Base-by-base conservation (phyloP, 306 rosid species). In the Trifolium pratense region DNA sequence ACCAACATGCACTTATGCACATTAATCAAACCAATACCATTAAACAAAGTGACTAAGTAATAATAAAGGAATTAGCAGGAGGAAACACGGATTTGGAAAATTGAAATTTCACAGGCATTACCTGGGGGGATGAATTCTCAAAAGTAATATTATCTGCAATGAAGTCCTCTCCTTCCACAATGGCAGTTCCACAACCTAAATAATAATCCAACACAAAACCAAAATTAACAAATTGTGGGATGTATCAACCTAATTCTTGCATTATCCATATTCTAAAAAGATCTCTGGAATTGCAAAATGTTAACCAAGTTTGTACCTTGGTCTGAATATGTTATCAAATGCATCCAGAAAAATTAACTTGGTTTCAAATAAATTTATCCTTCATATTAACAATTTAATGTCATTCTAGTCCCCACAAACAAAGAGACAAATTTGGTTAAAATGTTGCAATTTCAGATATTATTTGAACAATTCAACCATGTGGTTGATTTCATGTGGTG, bases 111-210 rank as follows among this genome's bases (percentile, higher is more conserved):
- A 69, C 64, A 46, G 14, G 70, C 73, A 49, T 62, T 75, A 91
- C 99, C 96, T 91, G 66, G 51, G 99, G 95, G 29, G 97, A 58
- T 42, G 92, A 89, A 82, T 94, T 91, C 87, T 89, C 97, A 66
- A 94, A 91, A 34, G 97, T 91, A 58, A 94, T 79, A 70, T 94
- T 91, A 84, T 94, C 99, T 45, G 97, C 99, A 79, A 94, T 91
- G 14, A 94, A 94, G 73, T 94, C 97, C 83, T 91, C 96, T 56
- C 99, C 99, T 86, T 94, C 99, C 73, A 94, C 97, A 83, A 94
- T 94, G 21, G 78, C 42, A 59, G 78, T 91, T 68, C 97, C 99
- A 74, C 99, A 94, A 29, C 99, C 99, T 79, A 94, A 94, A 75
- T 69, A 74, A 16, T 74, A 71, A 64, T 0, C 32, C 79, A 75